Base-by-base conservation (phyloP, 1,139 yeast genomes). In the Suhomyces yuchorum region DNA sequence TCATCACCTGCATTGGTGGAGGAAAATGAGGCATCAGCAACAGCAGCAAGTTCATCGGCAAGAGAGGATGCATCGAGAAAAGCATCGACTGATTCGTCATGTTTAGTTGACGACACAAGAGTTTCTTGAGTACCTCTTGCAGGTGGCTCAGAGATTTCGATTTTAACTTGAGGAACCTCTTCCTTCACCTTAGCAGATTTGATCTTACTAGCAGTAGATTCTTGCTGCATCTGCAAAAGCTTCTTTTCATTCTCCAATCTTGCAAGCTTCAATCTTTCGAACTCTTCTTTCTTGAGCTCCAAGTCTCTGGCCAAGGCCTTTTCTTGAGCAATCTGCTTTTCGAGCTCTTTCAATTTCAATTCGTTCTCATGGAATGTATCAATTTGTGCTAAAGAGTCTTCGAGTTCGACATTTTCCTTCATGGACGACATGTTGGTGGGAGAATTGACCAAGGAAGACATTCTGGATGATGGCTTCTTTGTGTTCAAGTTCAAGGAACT, bases 321-420 rank as follows among this genome's bases (percentile, higher is more conserved):
- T 54, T 73, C 77, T 39, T 64, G 56, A 20, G 65, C 66, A 24
- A 73, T 51, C 44, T 62, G 60, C 35, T 49, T 49, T 22, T 55
- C 51, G 19, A 60, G 47, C 34, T 58, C 60, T 41, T 61, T 65
- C 34, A 56, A 51, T 40, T 55, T 68, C 41, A 65, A 45, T 37
- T 59, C 57, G 17, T 53, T 53, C 19, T 53, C 60, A 19, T 53
- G 58, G 14, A 44, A 24, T n/a, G 47, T 47, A 30, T 51, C 54
- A 11, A 47, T 43, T 26, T 50, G 45, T 3, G 43, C 59, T 40
- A 51, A 45, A 5, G 52, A 42, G 14, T 44, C 54, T 30, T 56
- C 60, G 40, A 54, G 49, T n/a, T 51, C 56, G 14, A 48, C 53
- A 19, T 49, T 43, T 34, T 54, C 57, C 1, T 38, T 35, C 43